Conservation (phyloP, 805 yeast genomes). For the Hagleromyces aurorensis region DNA sequence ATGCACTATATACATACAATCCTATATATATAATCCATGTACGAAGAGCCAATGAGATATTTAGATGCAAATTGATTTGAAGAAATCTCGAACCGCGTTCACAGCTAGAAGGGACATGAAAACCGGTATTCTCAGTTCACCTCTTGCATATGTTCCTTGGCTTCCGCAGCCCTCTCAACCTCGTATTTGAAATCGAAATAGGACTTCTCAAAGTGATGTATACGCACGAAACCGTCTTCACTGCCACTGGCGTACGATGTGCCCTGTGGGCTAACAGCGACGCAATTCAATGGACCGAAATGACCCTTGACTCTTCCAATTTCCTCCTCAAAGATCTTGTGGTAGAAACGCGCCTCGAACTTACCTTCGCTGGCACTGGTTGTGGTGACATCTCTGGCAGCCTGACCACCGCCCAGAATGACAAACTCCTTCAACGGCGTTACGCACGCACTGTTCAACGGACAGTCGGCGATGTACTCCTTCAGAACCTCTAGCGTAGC, state of each 20-base stretch:
- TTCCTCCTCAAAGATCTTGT: constrained; percentile 91
- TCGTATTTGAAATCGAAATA: constrained; percentile 92
- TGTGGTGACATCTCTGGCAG: constrained; percentile 97
- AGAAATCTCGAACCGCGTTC: no score
- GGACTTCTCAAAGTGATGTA: constrained; percentile 86
- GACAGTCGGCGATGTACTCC: constrained; percentile 79
- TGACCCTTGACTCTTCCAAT: constrained; percentile 97
- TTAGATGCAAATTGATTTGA: no score
- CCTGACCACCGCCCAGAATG: constrained; percentile 98
- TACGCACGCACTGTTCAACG: constrained; percentile 90
- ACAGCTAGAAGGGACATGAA: no score
- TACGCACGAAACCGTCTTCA: constrained; percentile 95
- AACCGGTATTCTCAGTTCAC: no score
- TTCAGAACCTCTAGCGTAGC: constrained; percentile 67
- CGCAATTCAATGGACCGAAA: constrained; percentile 94
- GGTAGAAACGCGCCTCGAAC: constrained; percentile 93
- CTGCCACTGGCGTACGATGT: constrained; percentile 93
- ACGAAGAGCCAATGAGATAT: no score
- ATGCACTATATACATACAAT: no score
- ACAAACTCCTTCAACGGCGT: constrained; percentile 90
- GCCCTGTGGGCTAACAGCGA: constrained; percentile 93
- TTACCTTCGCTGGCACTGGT: constrained; percentile 89
- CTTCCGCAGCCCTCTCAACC: constrained; percentile 72
- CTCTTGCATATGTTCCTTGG: constrained; percentile 30
- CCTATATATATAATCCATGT: no score